Base-by-base conservation (phyloP, 257 asterid species). In the Euphrasia confusa region DNA sequence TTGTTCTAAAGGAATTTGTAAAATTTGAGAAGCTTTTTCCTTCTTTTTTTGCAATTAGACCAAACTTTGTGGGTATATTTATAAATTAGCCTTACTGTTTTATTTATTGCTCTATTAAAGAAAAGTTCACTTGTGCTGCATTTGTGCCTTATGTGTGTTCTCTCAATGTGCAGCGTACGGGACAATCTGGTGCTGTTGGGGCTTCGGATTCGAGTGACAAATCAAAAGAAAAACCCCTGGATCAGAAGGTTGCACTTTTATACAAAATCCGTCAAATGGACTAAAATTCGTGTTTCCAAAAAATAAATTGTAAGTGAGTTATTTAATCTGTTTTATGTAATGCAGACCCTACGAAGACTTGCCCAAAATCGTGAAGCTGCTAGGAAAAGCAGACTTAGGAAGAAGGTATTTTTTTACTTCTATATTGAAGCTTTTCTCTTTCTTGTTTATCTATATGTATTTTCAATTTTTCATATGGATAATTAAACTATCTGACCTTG, bases 351-450 rank as follows among this genome's bases (percentile, higher is more conserved):
- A 61, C 84, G 98, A 58, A 83, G 93, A 71, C 95, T 86, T 56
- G 98, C 98, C 40, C 97, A 88, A 71, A 92, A 92, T 65, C 95
- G 98, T 54, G 95, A 92, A 81, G 98, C 98, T 71, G 98, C 98
- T 30, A 78, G 95, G 71, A 92, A 92, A 79, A 86, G 97, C 71
- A 79, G 98, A 55, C 74, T 88, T 70, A 84, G 95, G 72, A 92
- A 92, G 78, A 92, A 92, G 76, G 98, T 88, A 75, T 4, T 89
- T 75, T 64, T 65, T 64, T 47, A 35, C 67, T 39, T 65, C 56
- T 39, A 11, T 60, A 24, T 49, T 30, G 11, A 61, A 28, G n/a
- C 60, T 59, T 57, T n/a, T 42, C 28, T 45, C 65, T 54, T 77
- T n/a, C 64, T 0, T 67, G 66, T 21, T 35, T 33, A 10, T 35